Conservation (phyloP, 169 alveolate genomes). For the Perkinsus chesapeaki region DNA sequence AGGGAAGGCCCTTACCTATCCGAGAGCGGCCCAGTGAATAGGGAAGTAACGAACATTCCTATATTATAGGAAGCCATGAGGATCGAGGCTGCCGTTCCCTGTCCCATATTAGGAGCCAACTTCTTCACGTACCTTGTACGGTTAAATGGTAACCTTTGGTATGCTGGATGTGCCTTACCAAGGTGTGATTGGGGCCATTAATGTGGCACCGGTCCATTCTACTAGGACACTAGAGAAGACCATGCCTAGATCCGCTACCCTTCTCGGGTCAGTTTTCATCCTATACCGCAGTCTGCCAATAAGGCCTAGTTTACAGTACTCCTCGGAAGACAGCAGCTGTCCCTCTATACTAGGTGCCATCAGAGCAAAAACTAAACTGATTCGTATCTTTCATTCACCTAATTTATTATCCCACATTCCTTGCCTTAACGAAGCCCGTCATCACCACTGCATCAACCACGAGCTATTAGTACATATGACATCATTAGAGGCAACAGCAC, state of each 20-base stretch:
- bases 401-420: too few relatives aligned
- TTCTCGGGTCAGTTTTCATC: background rate
- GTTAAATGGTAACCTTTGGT: background rate
- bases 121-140: background rate
- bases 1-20: too few relatives aligned
- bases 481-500: too few relatives aligned
- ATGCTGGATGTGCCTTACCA: background rate
- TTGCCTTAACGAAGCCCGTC: too few relatives aligned
- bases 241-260: background rate
- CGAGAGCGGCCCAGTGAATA: background rate
- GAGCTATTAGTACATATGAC: too few relatives aligned
- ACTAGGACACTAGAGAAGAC: background rate
- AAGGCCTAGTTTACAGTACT: background rate
- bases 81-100: background rate
- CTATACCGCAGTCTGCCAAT: background rate
- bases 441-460: too few relatives aligned
- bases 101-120: background rate
- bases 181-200: background rate
- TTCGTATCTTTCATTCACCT: too few relatives aligned
- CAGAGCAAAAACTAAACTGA: too few relatives aligned
- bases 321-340: background rate
- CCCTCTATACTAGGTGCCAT: background rate
- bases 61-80: background rate
- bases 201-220: background rate
- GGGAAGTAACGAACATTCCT: background rate